Conservation (phyloP, 1,284 basidiomycete genomes). For the Ganoderma sinense region DNA sequence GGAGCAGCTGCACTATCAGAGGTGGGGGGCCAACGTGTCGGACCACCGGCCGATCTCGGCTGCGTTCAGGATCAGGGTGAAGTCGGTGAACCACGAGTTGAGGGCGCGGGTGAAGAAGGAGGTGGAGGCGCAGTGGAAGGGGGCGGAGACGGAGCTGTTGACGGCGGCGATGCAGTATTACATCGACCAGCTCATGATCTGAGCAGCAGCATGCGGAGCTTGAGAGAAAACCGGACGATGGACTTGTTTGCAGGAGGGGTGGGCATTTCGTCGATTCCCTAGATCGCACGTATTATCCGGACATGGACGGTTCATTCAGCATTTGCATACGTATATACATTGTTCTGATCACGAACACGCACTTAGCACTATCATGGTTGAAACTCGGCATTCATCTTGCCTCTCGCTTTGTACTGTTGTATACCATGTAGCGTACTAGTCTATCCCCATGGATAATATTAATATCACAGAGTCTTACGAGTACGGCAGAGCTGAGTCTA, state of each 20-base stretch:
- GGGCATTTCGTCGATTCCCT: not conserved
- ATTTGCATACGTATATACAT: not conserved
- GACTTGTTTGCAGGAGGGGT: not conserved
- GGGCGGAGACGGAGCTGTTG: conserved; percentile 63
- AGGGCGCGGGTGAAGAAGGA: conserved; percentile 62
- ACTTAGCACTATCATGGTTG: conserved; percentile 11
- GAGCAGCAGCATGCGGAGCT: conserved; percentile 14
- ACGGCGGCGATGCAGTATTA: conserved; percentile 62
- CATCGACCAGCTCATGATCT: conserved; percentile 42
- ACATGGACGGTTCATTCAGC: conserved; percentile 1
- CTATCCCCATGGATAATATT: not conserved
- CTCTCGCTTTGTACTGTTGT: conserved; percentile 26
- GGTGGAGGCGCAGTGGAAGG: conserved; percentile 66
- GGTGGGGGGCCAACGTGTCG: conserved; percentile 86
- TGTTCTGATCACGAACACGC: not conserved
- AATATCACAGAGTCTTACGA: not conserved
- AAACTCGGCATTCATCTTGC: conserved; percentile 4
- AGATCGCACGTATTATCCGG: not conserved
- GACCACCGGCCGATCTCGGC: conserved; percentile 92
- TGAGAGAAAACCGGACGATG: not conserved
- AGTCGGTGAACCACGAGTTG: conserved; percentile 68
- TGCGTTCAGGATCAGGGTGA: conserved; percentile 76
- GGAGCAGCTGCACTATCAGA: conserved; percentile 67
- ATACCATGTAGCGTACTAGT: conserved; percentile 29
- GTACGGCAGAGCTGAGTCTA: not conserved